Base-by-base conservation (phyloP, 108 stramenopile species). In the Skeletonema tropicum region DNA sequence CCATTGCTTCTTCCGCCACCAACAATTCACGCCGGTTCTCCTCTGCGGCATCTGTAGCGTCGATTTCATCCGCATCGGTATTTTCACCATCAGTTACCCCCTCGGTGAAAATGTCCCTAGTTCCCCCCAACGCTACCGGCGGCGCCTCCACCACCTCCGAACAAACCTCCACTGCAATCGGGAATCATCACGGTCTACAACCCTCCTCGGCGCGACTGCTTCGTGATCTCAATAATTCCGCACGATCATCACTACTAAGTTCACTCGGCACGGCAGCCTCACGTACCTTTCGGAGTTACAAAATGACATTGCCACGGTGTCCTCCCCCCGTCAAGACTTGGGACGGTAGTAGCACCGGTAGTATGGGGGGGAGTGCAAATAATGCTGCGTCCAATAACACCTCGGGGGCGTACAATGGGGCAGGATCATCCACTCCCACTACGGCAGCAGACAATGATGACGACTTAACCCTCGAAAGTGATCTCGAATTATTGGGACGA, bases 261-360 rank as follows among this genome's bases (percentile, higher is more conserved):
- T 70, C 69, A 55, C 36, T 81, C 8, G 80, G 80, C 0, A 81
- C 73, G 5, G 80, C 79, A 3, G 80, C 80, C 32, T 69, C 68
- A 10, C 46, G 80, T 25, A 81, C 80, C 14, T 81, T 81, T 66
- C 73, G 80, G 3, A 66, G 64, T 33, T 81, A 81, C 41, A 81
- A 81, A 64, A 81, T 81, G 80, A 70, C 57, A 13, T 59, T 81
- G 26, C 80, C 68, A 33, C 60, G 64, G 31, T 69, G 48, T 64
- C 71, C 49, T 36, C 79, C 72, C 38, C 71, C 69, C n/a, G 45
- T 64, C 38, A 62, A 42, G 19, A 61, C 39, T 19, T 61, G 23
- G 39, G 26, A 13, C 13, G 33, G 21, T 0, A 60, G 48, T 49
- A 49, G 6, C 12, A 49, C 17, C 3, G 17, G 46, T 48, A 19